These are phyloP conservation scores for Fusarium chlamydosporum DNA, from an alignment of 2,329 filamentous ascomycete genomes.

Conservation along the genomic window DNA sequence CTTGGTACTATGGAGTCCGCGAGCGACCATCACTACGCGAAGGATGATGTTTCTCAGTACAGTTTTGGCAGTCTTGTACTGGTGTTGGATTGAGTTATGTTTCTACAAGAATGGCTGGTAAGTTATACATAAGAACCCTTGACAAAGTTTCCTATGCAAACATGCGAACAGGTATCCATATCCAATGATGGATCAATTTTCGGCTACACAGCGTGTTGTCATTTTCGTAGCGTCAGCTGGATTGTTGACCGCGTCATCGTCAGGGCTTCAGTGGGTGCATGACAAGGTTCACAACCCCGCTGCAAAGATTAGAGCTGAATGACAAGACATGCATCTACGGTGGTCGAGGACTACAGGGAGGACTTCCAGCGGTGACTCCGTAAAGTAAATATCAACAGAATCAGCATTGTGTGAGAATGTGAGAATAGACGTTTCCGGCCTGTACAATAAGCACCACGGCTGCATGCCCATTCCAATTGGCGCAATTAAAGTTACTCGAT, in stretches of 20 bases:
- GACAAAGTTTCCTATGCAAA: not conserved
- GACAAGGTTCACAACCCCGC: not conserved
- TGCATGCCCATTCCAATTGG: too few relatives aligned
- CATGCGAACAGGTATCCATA: conserved; percentile 8
- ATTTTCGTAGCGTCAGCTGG: conserved; percentile 20
- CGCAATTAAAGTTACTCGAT: too few relatives aligned
- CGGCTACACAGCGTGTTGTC: conserved; percentile 2
- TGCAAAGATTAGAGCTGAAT: not conserved
- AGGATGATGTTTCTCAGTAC: conserved; percentile 19
- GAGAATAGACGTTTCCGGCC: too few relatives aligned
- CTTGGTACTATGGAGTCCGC: not conserved
- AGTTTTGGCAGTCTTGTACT: conserved; percentile 8
- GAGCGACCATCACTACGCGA: conserved; percentile 1
- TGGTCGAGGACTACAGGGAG: not conserved
- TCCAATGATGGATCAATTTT: conserved; percentile 26
- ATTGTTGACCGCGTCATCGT: conserved; percentile 1
- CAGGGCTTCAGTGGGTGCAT: conserved; percentile 13
- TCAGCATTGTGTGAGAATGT: too few relatives aligned
- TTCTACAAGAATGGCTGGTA: conserved; percentile 25
- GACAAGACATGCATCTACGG: not conserved
- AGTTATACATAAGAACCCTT: not conserved
- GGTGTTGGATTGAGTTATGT: conserved; percentile 27
- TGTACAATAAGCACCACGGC: too few relatives aligned
- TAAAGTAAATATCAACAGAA: too few relatives aligned
- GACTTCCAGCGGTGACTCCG: not conserved